These are phyloP conservation scores for Guyanaporus albipodus DNA, from an alignment of 768 basidiomycete species.

Conservation along the genomic window DNA sequence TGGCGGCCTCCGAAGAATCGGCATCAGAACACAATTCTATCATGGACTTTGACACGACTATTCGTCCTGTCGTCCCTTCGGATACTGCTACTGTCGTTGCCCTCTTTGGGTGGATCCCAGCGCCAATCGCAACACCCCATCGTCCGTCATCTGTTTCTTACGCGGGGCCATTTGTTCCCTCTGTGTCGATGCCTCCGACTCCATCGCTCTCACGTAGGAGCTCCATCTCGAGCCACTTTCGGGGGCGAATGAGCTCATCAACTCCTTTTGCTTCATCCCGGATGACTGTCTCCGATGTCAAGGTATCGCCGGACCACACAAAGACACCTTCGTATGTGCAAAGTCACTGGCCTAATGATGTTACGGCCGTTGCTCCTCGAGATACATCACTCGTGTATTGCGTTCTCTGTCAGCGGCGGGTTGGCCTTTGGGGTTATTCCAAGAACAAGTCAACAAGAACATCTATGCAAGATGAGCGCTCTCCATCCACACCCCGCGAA, in stretches of 20 bases:
- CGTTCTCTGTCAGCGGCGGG: constrained; percentile 67
- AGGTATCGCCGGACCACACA: constrained; percentile 12
- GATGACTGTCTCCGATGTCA: constrained; percentile 20
- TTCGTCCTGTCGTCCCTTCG: constrained; percentile 27
- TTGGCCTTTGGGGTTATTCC: constrained; percentile 74
- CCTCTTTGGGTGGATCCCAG: constrained; percentile 48
- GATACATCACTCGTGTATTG: constrained; percentile 61
- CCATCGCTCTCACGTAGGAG: constrained; percentile 32
- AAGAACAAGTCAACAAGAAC: constrained; percentile 16
- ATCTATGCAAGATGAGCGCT: constrained; percentile 10
- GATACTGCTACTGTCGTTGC: constrained; percentile 39
- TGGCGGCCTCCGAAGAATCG: constrained; percentile 23
- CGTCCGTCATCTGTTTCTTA: constrained; percentile 20
- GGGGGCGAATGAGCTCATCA: constrained; percentile 19
- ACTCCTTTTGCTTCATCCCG: constrained; percentile 18
- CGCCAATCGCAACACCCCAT: constrained; percentile 25
- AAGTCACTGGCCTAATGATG: neutral
- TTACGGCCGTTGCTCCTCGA: constrained; percentile 10
- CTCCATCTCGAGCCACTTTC: constrained; percentile 27
- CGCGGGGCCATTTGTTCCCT: constrained; percentile 25
- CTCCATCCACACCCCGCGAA: constrained; percentile 18
- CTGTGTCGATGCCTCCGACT: constrained; percentile 28
- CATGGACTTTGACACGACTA: constrained; percentile 9
- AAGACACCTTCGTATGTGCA: constrained; percentile 8
- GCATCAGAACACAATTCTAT: constrained; percentile 27